A percentile compares a stretch with the other conserved stretches of the same genome.
Evolutionary conservation across 805 yeast genomes (phyloP).

Genomic region (Saccharomycopsis guyanensis): DNA sequence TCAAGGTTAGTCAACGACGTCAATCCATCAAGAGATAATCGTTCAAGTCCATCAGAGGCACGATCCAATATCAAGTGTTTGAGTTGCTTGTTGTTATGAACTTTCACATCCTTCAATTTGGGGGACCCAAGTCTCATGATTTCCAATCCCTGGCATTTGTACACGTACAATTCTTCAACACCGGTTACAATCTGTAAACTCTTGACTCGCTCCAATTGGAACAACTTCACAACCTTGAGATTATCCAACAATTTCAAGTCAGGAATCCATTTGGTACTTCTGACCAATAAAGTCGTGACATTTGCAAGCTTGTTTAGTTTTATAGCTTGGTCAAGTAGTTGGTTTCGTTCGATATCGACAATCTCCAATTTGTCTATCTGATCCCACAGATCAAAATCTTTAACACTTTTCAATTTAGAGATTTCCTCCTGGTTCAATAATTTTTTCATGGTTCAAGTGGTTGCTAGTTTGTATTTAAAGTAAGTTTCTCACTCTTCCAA

Average conservation of each 20-base stretch:
- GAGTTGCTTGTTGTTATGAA: neutral
- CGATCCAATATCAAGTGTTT: neutral
- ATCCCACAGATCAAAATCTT: neutral
- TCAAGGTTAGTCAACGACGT: neutral
- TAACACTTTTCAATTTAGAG: neutral
- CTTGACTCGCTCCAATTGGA: neutral
- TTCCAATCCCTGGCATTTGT: constrained; percentile 1
- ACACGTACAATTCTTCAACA: neutral
- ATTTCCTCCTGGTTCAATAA: neutral
- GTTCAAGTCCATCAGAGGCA: neutral
- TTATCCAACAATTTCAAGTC: neutral
- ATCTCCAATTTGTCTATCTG: neutral
- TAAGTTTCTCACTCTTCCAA: too few relatives aligned
- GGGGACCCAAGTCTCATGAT: too few relatives aligned
- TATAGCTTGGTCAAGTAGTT: neutral
- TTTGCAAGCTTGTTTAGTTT: neutral
- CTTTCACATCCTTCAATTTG: neutral
- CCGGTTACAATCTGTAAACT: neutral
- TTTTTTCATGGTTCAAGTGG: too few relatives aligned
- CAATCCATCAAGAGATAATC: neutral
- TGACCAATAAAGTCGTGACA: neutral
- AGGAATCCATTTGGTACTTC: neutral
- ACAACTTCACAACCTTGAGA: neutral
- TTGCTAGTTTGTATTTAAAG: too few relatives aligned
- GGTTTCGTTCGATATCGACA: neutral